Evolutionary conservation across 768 basidiomycete species (phyloP).

Genomic region (Lentinula raphanica): DNA sequence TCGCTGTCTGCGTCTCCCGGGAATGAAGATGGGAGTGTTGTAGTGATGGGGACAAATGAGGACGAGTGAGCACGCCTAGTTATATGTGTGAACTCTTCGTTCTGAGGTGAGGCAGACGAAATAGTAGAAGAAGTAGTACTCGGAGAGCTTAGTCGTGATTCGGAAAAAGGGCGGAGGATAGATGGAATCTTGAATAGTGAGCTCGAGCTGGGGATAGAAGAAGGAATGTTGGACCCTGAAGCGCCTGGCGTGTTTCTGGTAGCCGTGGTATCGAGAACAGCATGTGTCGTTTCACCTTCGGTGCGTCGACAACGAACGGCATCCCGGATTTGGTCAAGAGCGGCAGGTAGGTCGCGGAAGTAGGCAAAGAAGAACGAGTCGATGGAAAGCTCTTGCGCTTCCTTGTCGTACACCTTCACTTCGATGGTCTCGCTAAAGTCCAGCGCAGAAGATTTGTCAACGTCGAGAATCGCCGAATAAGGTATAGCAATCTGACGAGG

Average conservation of each 20-base stretch:
- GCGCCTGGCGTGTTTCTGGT: slow-evolving; percentile 24
- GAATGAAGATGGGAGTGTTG: slow-evolving; percentile 23
- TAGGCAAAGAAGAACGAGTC: slow-evolving; percentile 96
- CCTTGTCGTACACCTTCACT: slow-evolving; percentile 83
- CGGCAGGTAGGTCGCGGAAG: slow-evolving; percentile 74
- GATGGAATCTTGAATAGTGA: slow-evolving; percentile 61
- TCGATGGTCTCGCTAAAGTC: slow-evolving; percentile 97
- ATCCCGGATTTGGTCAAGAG: slow-evolving; percentile 77
- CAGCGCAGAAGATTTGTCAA: slow-evolving; percentile 83
- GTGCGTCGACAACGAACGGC: slow-evolving; percentile 57
- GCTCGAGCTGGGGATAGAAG: slow-evolving; percentile 21
- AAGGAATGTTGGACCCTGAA: background rate
- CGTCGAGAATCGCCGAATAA: slow-evolving; percentile 81
- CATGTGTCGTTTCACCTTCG: slow-evolving; percentile 18
- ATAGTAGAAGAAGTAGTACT: background rate
- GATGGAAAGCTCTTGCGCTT: slow-evolving; percentile 58
- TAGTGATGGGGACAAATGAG: slow-evolving; percentile 56
- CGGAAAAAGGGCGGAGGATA: slow-evolving; percentile 65
- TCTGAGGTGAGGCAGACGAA: background rate
- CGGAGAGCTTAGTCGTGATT: slow-evolving; percentile 17
- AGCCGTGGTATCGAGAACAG: slow-evolving; percentile 58
- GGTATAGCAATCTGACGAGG: slow-evolving; percentile 80
- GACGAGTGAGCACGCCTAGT: slow-evolving; percentile 47
- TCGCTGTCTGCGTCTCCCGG: slow-evolving; percentile 10
- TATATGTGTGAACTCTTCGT: slow-evolving; percentile 72